These are phyloP conservation scores for Pulchroboletus neoregius DNA, from an alignment of 1,284 basidiomycete genomes.

Conservation along the genomic window DNA sequence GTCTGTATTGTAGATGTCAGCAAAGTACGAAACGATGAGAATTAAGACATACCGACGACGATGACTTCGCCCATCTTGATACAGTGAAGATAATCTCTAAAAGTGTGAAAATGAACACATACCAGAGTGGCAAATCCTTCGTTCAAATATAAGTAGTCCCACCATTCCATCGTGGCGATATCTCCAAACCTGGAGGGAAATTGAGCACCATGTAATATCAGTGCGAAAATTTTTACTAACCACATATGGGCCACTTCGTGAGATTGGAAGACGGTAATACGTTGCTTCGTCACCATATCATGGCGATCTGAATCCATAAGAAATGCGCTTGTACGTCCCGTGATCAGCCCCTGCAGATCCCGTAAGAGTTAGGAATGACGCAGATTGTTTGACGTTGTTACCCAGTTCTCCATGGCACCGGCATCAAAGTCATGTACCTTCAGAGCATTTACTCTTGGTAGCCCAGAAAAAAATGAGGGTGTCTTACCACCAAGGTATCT, in stretches of 20 bases:
- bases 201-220: slow-evolving; percentile 3
- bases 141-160: slow-evolving; percentile 87
- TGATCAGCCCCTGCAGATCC: slow-evolving; percentile 71
- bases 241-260: slow-evolving; percentile 87
- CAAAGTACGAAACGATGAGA: background rate
- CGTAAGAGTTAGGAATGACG: background rate
- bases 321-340: slow-evolving; percentile 81
- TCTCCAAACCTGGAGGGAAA: slow-evolving; percentile 68
- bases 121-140: slow-evolving; percentile 88
- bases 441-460: background rate
- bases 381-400: slow-evolving; percentile 14
- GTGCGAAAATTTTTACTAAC: slow-evolving; percentile 37
- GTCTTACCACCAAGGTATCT: slow-evolving; percentile 75
- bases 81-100: slow-evolving; percentile 1
- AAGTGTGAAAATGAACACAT: slow-evolving; percentile 24
- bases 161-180: slow-evolving; percentile 92
- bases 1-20: slow-evolving; percentile 35
- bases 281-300: slow-evolving; percentile 76
- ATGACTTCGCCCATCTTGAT: slow-evolving; percentile 86
- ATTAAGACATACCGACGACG: slow-evolving; percentile 60
- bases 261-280: slow-evolving; percentile 74
- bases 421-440: slow-evolving; percentile 85
- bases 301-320: slow-evolving; percentile 78
- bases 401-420: slow-evolving; percentile 95
- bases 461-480: background rate